Percentiles rank a stretch among this genome's conserved stretches.
phyloP scores from a whole-genome alignment of 805 yeast genomes.

The Ogataea zsoltii region DNA sequence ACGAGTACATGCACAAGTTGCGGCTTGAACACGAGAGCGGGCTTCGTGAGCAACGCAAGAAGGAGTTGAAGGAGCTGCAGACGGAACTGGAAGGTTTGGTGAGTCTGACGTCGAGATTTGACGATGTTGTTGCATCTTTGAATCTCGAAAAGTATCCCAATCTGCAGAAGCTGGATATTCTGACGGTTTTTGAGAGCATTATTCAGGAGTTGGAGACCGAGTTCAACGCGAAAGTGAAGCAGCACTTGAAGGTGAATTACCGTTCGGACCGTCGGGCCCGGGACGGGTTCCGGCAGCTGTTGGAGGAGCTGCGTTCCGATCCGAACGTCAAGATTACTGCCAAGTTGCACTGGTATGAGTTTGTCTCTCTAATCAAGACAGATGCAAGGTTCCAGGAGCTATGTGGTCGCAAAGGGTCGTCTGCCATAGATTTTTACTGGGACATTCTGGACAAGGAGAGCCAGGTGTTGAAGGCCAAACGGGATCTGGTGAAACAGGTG shows the following conservation, averaged over 20 bases:
- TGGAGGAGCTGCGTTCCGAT: conserved; percentile 37
- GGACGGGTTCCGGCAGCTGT: conserved; percentile 50
- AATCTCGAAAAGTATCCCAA: conserved; percentile 15
- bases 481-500: conserved; percentile 56
- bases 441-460: conserved; percentile 68
- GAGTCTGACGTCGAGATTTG: conserved; percentile 20
- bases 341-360: conserved; percentile 58
- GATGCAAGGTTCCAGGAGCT: conserved; percentile 59
- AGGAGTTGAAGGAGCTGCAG: conserved; percentile 54
- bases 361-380: conserved; percentile 50
- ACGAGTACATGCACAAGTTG: conserved; percentile 47
- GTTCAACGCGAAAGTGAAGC: conserved; percentile 31
- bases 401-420: conserved; percentile 77
- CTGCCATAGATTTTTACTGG: conserved; percentile 74
- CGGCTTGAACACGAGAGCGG: conserved; percentile 33
- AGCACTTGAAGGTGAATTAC: conserved; percentile 43
- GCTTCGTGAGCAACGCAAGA: conserved; percentile 35
- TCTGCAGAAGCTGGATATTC: conserved; percentile 59
- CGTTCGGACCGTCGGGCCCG: conserved; percentile 67
- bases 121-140: conserved; percentile 14
- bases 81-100: conserved; percentile 41
- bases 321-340: conserved; percentile 40
- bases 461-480: conserved; percentile 54
- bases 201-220: conserved; percentile 32
- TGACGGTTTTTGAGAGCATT: conserved; percentile 47